Percentiles rank a stretch among this genome's conserved stretches.
These are phyloP conservation scores for Backusella macrospora DNA, from an alignment of 192 early-diverging fungal species.

Conservation along the genomic window DNA sequence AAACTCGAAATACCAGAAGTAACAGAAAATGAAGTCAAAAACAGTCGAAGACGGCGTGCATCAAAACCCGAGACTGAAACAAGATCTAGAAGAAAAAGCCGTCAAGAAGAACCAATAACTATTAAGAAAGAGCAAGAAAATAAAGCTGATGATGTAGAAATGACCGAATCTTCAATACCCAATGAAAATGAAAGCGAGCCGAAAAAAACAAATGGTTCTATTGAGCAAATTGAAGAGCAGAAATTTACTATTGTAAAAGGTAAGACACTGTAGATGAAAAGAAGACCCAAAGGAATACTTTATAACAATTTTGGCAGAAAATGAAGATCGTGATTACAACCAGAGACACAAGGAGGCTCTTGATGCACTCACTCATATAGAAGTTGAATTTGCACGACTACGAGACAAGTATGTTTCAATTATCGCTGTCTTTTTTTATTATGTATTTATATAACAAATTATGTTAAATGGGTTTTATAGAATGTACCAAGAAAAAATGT, in stretches of 20 bases:
- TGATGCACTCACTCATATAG: constrained; percentile 57
- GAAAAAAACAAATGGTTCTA: background rate
- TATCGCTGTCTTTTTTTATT: background rate
- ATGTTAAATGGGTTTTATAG: constrained; percentile 30
- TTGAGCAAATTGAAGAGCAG: background rate
- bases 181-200: background rate
- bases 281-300: background rate
- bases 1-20: background rate
- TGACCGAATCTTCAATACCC: background rate
- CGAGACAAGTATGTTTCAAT: constrained; percentile 55
- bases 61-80: constrained; percentile 6
- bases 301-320: background rate
- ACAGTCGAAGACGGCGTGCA: background rate
- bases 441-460: too few species aligned
- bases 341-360: constrained; percentile 55
- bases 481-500: constrained; percentile 60
- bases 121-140: constrained; percentile 5
- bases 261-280: constrained; percentile 9
- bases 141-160: background rate
- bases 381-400: constrained; percentile 58
- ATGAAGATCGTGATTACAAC: constrained; percentile 50
- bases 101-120: constrained; percentile 12
- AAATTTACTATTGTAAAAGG: background rate
- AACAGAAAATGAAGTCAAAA: background rate
- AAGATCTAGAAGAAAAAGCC: constrained; percentile 11